Conservation (phyloP, 129 eudicot species). For the Oenanthe sinensis region DNA sequence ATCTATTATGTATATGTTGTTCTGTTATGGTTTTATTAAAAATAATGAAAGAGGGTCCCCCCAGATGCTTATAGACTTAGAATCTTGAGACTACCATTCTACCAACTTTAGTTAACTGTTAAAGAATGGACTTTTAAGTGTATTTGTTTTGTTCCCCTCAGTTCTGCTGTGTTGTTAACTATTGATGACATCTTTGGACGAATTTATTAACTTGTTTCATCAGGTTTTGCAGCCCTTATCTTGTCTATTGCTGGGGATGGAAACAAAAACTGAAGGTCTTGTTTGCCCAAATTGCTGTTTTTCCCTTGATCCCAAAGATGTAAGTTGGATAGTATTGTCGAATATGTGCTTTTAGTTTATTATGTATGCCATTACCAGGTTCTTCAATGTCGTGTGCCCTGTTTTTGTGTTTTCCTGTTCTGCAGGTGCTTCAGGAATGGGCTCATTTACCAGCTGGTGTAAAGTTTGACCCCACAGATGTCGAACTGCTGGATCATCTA, state of each 20-base stretch:
- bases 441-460: slow-evolving; percentile 31
- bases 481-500: slow-evolving; percentile 15
- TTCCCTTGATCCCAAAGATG: slow-evolving; percentile 57
- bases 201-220: neutral
- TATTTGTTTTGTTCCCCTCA: neutral
- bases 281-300: slow-evolving; percentile 62
- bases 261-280: slow-evolving; percentile 31
- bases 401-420: neutral
- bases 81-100: neutral
- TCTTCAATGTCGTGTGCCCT: neutral
- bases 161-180: neutral
- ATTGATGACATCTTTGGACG: no score
- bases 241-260: neutral
- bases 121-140: neutral
- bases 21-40: neutral
- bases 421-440: slow-evolving; percentile 65
- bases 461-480: slow-evolving; percentile 25
- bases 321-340: slow-evolving; percentile 19
- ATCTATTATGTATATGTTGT: neutral
- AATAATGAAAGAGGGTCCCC: neutral
- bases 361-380: neutral
- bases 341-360: neutral
- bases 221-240: neutral
- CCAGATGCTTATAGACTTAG: neutral
- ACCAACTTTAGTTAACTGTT: neutral